A percentile compares a stretch with the other conserved stretches of the same genome.
These are phyloP conservation scores for Colletotrichum sp. DNA, from an alignment of 2,329 filamentous ascomycete genomes.

Conservation along the genomic window DNA sequence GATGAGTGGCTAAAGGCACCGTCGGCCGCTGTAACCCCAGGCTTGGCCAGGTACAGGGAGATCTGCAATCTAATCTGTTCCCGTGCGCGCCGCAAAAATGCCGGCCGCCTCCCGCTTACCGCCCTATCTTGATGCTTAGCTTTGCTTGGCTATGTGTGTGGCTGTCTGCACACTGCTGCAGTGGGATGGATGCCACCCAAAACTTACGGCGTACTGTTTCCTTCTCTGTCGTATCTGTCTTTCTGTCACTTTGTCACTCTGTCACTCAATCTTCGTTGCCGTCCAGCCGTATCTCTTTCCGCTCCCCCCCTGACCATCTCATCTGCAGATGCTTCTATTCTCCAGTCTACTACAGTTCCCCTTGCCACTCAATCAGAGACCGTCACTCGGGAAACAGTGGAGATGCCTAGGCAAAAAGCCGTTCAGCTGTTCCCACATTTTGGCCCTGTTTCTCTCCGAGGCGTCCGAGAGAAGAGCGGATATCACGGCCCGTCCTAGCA, in stretches of 20 bases:
- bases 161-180: neutral
- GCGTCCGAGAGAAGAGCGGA: conserved; percentile 7
- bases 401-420: neutral
- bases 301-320: neutral
- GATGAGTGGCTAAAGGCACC: neutral
- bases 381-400: neutral
- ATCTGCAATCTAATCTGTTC: neutral
- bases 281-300: neutral
- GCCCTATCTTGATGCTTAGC: neutral
- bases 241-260: neutral
- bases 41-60: neutral
- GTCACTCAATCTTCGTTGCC: neutral
- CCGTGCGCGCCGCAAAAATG: neutral
- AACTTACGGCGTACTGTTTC: neutral
- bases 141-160: neutral
- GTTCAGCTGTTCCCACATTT: neutral
- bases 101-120: neutral
- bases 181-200: neutral
- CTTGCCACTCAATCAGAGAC: neutral
- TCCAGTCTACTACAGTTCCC: neutral
- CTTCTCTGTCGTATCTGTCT: neutral
- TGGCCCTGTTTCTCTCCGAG: conserved; percentile 2
- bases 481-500: conserved; percentile 10
- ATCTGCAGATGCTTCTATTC: neutral
- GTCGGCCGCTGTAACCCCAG: neutral